Percentiles rank a stretch among this genome's conserved stretches.
Conservation (phyloP, 2,329 filamentous ascomycete species). For the Exophiala dermatitidis region DNA sequence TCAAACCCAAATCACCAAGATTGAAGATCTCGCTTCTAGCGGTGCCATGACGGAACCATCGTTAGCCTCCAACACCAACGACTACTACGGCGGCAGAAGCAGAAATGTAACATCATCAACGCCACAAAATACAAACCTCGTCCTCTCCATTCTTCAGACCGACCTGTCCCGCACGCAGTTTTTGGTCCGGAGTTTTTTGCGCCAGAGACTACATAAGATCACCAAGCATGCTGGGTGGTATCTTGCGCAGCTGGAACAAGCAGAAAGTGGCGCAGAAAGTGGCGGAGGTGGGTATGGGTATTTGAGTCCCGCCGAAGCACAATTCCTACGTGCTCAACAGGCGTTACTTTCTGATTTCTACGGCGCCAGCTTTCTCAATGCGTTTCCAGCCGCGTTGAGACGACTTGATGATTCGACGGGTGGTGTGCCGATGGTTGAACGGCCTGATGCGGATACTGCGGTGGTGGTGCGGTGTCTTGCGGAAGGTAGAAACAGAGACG, state of each 20-base stretch:
- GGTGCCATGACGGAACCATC: background rate
- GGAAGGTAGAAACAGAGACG: too few species aligned
- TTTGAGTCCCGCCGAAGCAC: constrained; percentile 68
- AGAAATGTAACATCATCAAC: too few species aligned
- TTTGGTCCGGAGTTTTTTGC: constrained; percentile 71
- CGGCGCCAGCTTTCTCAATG: constrained; percentile 70
- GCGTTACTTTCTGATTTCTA: constrained; percentile 79
- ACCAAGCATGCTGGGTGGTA: constrained; percentile 47
- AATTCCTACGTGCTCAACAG: constrained; percentile 80
- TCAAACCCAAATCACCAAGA: constrained; percentile 55
- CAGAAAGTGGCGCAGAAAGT: background rate
- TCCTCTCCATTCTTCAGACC: constrained; percentile 89
- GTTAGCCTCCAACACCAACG: background rate
- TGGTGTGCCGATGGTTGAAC: constrained; percentile 85
- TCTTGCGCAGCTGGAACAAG: constrained; percentile 22
- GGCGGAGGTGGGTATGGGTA: constrained; percentile 27
- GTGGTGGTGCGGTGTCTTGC: constrained; percentile 66
- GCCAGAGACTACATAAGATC: constrained; percentile 75
- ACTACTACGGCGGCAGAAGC: constrained; percentile 47
- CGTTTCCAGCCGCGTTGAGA: constrained; percentile 72
- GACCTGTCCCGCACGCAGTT: constrained; percentile 94
- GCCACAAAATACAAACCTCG: constrained; percentile 75
- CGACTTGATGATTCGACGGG: constrained; percentile 79
- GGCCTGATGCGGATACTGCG: constrained; percentile 71
- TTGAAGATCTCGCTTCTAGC: constrained; percentile 52